phyloP scores from a whole-genome alignment of 495 filamentous ascomycete species.

The Talaromyces nanjingensis region DNA sequence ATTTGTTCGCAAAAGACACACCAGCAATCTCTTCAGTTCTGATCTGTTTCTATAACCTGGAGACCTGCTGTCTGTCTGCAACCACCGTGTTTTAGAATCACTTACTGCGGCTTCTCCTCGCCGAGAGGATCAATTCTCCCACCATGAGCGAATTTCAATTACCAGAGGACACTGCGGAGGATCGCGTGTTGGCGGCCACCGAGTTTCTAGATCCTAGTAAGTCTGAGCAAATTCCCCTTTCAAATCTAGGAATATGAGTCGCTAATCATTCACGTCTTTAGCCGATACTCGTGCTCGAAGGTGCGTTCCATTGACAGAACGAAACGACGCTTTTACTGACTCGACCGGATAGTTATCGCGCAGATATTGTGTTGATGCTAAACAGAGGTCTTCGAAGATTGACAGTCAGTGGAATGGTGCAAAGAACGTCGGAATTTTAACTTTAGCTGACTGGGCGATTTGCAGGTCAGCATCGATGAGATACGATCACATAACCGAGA shows the following conservation, averaged over 20 bases:
- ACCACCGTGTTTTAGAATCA: neutral
- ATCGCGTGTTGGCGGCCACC: slow-evolving; percentile 71
- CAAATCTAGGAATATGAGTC: neutral
- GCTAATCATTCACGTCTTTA: slow-evolving; percentile 22
- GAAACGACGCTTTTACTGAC: neutral
- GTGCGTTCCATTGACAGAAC: slow-evolving; percentile 21
- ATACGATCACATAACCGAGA: slow-evolving; percentile 84
- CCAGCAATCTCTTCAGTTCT: neutral
- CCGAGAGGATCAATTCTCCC: slow-evolving; percentile 1
- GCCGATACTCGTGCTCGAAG: slow-evolving; percentile 53
- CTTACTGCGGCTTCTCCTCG: neutral
- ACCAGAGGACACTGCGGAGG: slow-evolving; percentile 72
- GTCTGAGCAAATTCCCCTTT: slow-evolving; percentile 16
- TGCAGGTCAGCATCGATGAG: slow-evolving; percentile 85
- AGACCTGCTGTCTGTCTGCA: neutral
- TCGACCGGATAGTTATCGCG: slow-evolving; percentile 52
- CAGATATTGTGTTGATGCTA: slow-evolving; percentile 88
- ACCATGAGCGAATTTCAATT: slow-evolving; percentile 67
- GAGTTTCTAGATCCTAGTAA: slow-evolving; percentile 85
- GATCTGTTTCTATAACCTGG: neutral
- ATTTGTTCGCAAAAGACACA: neutral
- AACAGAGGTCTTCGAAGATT: slow-evolving; percentile 74
- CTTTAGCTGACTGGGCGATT: neutral
- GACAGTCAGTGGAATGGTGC: slow-evolving; percentile 31
- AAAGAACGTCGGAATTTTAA: neutral